Percentiles rank a stretch among this genome's conserved stretches.
phyloP scores from a whole-genome alignment of 176 grass and related monocot species.

The Chrysopogon serrulatus region DNA sequence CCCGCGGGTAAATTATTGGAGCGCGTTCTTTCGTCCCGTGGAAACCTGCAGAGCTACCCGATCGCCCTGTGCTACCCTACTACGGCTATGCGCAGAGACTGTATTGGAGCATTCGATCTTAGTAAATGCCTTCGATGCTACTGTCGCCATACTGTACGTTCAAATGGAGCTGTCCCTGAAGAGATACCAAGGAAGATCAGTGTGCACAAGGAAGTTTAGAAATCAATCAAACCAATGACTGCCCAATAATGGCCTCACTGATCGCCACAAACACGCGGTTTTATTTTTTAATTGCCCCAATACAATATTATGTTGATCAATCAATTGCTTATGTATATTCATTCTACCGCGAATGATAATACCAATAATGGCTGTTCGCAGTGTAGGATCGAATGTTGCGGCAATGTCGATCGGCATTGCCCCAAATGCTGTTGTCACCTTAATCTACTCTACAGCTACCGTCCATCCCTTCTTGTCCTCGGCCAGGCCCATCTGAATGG shows the following conservation, averaged over 20 bases:
- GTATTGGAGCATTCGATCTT: neutral
- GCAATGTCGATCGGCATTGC: neutral
- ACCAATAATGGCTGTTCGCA: neutral
- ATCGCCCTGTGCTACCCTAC: neutral
- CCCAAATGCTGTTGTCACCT: neutral
- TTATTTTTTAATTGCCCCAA: neutral
- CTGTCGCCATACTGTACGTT: neutral
- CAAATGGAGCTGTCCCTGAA: neutral
- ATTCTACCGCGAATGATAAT: neutral
- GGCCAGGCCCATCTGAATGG: conserved; percentile 71
- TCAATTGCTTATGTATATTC: neutral
- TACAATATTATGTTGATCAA: neutral
- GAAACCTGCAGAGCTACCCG: too few species aligned
- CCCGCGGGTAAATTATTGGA: too few species aligned
- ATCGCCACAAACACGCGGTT: neutral
- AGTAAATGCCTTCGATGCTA: too few species aligned
- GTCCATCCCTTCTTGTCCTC: conserved; percentile 84
- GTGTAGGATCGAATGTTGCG: neutral
- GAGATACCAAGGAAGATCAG: neutral
- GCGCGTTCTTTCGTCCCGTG: neutral
- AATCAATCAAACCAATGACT: neutral
- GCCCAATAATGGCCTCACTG: neutral
- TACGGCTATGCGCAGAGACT: neutral
- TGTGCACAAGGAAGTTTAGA: neutral
- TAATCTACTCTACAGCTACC: conserved; percentile 43